Conservation (phyloP, 2,329 filamentous ascomycete species). For the Spiromastix sp. region DNA sequence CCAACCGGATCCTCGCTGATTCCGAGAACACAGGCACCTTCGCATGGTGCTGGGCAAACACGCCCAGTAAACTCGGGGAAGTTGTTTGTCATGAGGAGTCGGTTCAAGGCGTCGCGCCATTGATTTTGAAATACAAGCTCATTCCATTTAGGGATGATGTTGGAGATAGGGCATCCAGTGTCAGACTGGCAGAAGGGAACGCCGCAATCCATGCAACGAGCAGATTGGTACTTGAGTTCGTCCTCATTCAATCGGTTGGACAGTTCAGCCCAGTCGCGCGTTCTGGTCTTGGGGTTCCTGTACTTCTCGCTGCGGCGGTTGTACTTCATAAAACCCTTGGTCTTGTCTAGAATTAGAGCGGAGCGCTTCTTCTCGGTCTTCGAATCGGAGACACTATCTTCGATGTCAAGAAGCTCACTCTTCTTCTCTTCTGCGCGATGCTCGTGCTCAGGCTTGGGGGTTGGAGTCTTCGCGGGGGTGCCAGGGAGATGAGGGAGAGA, state of each 20-base stretch:
- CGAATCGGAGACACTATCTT: conserved; percentile 77
- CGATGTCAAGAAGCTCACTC: conserved; percentile 69
- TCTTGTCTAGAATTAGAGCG: conserved; percentile 92
- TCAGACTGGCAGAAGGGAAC: conserved; percentile 97
- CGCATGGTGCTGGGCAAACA: conserved; percentile 92
- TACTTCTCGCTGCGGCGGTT: conserved; percentile 89
- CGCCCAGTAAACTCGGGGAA: conserved; percentile 97
- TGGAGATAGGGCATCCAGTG: conserved; percentile 88
- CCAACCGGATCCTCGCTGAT: conserved; percentile 96
- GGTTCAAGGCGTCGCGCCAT: conserved; percentile 86
- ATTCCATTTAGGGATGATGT: conserved; percentile 97
- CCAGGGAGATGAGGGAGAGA: conserved; percentile 67
- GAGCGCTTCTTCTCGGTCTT: conserved; percentile 83
- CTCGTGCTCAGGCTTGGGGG: conserved; percentile 46
- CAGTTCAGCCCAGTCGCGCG: conserved; percentile 88
- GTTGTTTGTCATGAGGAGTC: conserved; percentile 92
- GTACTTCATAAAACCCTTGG: conserved; percentile 95
- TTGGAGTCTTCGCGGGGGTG: conserved; percentile 16
- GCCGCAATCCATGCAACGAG: conserved; percentile 97
- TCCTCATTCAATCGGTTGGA: conserved; percentile 81
- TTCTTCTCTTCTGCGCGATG: conserved; percentile 57
- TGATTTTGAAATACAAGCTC: conserved; percentile 66
- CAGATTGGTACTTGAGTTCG: conserved; percentile 91
- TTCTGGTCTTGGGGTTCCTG: conserved; percentile 69
- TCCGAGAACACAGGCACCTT: conserved; percentile 88